Evolutionary conservation across 192 early-diverging fungal genomes (phyloP), one percentile per base, ranked within the genome.

Genomic region (Coemansia guatemalensis): DNA sequence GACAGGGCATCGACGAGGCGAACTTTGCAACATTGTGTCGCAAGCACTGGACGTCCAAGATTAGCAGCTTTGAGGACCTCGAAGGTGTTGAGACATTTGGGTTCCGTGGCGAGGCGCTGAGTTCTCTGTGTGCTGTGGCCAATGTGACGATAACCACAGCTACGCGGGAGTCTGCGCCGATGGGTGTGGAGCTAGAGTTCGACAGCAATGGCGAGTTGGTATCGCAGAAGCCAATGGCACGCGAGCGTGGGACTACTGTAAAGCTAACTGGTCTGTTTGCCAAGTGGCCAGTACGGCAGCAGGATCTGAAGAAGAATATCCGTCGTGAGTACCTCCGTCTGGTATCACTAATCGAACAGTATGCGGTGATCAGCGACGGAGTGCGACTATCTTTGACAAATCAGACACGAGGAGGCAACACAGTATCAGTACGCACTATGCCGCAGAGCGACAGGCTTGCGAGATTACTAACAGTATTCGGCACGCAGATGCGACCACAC

Each of bases 91-190:
- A 51, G 1, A 89, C 93, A 17, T 97, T 95, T 85, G 97, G 97
- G 4, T 99, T 99, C 68, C 82, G 91, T 27, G 95, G 94, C 0
- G 95, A 99, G 53, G 97, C 97, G 4, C 80, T 99, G 4, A 92
- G 89, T 60, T 95, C 95, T 0, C 69, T 99, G 0, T 95, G 94
- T 57, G 88, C 91, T 2, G 68, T 82, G 14, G 53, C 81, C 14
- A 54, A 53, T 0, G 65, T 95, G 1, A 74, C 84, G 0, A 83
- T 94, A 0, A 85, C 85, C 5, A 94, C 93, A 3, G 83, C 83
- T 6, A 91, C 92, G 17, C 74, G 83, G 21, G 79, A 76, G 17
- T 62, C 70, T 2, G 74, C 66, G 21, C 74, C 74, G 4, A 53
- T 70, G 69, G 97, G 91, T 6, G 59, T 76, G 14, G 72, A 86